Conservation (phyloP, 2,329 filamentous ascomycete species). For the Aspergillus tamarii region DNA sequence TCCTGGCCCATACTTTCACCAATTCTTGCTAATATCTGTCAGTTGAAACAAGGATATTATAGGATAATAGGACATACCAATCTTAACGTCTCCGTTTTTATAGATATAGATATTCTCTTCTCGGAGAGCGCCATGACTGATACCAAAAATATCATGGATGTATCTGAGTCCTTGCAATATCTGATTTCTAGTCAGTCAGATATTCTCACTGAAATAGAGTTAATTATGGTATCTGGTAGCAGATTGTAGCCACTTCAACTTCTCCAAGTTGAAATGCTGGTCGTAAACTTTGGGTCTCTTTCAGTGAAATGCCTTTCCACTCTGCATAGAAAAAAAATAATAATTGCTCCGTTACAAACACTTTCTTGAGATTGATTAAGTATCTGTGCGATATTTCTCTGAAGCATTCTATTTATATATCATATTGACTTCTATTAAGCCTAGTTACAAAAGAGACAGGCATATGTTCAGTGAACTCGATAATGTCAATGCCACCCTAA, state of each 20-base stretch:
- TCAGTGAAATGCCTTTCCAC: constrained; percentile 11
- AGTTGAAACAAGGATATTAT: not conserved
- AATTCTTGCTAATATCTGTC: constrained; percentile 10
- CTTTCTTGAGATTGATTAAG: constrained; percentile 13
- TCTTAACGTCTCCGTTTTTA: constrained; percentile 13
- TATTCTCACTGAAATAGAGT: constrained; percentile 5
- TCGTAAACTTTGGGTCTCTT: constrained; percentile 1
- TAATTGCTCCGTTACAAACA: constrained; percentile 6
- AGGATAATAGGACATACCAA: constrained; percentile 11
- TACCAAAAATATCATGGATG: constrained; percentile 11
- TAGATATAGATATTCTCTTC: constrained; percentile 10
- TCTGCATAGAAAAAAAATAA: constrained; percentile 12
- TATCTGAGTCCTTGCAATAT: constrained; percentile 12
- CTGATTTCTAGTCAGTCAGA: not conserved
- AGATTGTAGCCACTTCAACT: constrained; percentile 15
- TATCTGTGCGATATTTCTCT: constrained; percentile 10
- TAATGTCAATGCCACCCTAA: constrained; percentile 14
- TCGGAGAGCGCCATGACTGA: constrained; percentile 10
- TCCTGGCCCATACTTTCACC: constrained; percentile 12
- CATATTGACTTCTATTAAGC: not conserved
- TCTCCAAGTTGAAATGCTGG: constrained; percentile 14
- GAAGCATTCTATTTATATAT: constrained; percentile 1
- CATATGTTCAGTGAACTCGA: constrained; percentile 16
- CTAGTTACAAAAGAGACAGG: constrained; percentile 12
- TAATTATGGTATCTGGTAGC: not conserved